Evolutionary conservation across 495 filamentous ascomycete species (phyloP), one percentile per base, ranked within the genome.

Genomic region (Penicillium atrosanguineum): DNA sequence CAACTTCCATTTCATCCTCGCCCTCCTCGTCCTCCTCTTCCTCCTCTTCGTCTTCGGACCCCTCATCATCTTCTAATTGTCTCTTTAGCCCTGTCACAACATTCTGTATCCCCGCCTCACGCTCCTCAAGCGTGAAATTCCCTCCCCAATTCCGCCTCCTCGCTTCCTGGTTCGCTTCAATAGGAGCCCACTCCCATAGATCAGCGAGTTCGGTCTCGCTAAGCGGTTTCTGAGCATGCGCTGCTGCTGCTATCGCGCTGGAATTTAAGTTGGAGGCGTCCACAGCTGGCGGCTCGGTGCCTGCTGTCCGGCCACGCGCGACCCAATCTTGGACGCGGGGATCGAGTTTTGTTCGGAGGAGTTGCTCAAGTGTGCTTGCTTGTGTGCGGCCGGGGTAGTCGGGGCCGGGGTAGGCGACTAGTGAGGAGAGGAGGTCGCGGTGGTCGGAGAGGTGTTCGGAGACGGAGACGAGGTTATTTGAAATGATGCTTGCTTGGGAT

Each of bases 301-400:
- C 69, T 0, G 65, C 69, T 7, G 61, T 65, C 5, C 80, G 79
- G 7, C 84, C 86, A 38, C 85, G 76, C 8, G 82, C 82, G 14
- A 93, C 84, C 79, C 84, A 87, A 28, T 81, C 80, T 55, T 90
- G 87, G 23, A 90, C 83, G 4, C 79, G 74, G 4, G 89, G 87
- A 47, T 92, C 88, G 19, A 88, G 80, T 65, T 92, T 93, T 69
- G 93, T 94, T 18, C 90, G 83, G 19, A 94, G 71, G 1, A 95
- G 71, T 48, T 83, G 75, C 7, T 78, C 68, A 1, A 93, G 80
- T 5, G 85, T 70, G 40, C 60, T 69, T 43, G 86, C 82, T 62
- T 92, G 83, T 9, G 81, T 85, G 40, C 83, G 83, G 11, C 86
- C 83, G 9, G 89, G 89, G 70, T 86, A 92, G 49, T 84, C 83